phyloP scores from a whole-genome alignment of 352 stramenopile species.

The Phytophthora niederhauseri region DNA sequence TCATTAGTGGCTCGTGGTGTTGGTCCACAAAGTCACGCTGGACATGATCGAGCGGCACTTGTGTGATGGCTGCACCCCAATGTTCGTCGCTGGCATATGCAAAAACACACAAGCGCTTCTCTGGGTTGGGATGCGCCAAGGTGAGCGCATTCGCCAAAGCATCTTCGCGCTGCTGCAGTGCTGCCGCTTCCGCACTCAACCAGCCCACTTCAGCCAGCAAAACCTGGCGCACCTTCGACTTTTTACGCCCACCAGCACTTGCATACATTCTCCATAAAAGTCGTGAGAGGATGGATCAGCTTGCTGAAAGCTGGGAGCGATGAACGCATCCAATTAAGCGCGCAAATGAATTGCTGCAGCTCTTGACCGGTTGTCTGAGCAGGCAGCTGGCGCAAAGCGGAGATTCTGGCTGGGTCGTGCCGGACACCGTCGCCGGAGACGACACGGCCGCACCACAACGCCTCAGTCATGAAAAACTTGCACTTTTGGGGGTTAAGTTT shows the following conservation, averaged over 20 bases:
- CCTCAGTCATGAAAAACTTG: too few species aligned
- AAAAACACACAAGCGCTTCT: too few species aligned
- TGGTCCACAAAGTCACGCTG: not conserved
- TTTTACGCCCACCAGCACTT: constrained; percentile 5
- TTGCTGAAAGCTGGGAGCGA: constrained; percentile 12
- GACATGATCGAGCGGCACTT: not conserved
- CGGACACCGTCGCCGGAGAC: too few species aligned
- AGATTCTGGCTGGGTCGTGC: not conserved
- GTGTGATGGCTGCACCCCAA: constrained; percentile 7
- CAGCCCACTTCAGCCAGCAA: not conserved
- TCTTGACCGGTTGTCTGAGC: constrained; percentile 5
- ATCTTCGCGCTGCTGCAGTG: not conserved
- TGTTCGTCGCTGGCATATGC: constrained; percentile 10
- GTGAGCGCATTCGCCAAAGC: constrained; percentile 1
- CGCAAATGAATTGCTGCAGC: constrained; percentile 11
- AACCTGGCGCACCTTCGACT: not conserved
- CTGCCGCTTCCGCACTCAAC: not conserved
- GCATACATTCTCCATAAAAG: constrained; percentile 13
- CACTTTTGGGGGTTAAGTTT: too few species aligned
- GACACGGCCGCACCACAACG: too few species aligned
- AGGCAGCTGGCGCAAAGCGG: not conserved
- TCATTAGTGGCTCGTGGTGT: constrained; percentile 13
- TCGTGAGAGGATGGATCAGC: not conserved
- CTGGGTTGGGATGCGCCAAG: constrained; percentile 8
- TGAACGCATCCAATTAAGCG: constrained; percentile 10